Base-by-base conservation (phyloP, 108 stramenopile species). In the Skeletonema costatum region DNA sequence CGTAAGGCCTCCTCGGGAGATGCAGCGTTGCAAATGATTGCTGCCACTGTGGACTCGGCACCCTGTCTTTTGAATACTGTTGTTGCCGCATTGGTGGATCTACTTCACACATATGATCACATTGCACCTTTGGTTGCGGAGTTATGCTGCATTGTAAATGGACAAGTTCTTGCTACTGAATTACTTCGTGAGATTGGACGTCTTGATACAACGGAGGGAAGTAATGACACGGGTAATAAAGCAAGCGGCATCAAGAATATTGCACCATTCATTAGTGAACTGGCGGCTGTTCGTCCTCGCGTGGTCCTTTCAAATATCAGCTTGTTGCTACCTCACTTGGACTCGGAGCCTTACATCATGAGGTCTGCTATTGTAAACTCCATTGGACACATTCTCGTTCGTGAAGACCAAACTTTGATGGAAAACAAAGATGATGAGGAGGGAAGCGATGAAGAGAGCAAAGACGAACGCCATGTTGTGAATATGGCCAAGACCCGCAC, bases 71-170 rank as follows among this genome's bases (percentile, higher is more conserved):
- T 90, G 71, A 85, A 82, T 30, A 92, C 92, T 19, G 79, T 94
- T 36, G 81, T 92, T 33, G 89, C 95, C 19, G 90, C 90, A 16
- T 74, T 96, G 67, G 88, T 96, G 76, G 96, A 96, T 75, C 73
- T 96, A 38, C 75, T 96, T 78, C 90, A 92, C 70, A 91, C 93
- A 0, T 92, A 81, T 70, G 96, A 96, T 69, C 92, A 94, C 74
- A 87, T 93, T 81, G 87, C 95, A 42, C 64, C 87, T 5, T 56
- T 93, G 9, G 88, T 85, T 64, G 92, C 89, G 2, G 89, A 93
- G 68, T 60, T 96, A 30, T 96, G 95, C 58, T 61, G 70, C 58
- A 82, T 89, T 58, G 89, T 88, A 6, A 74, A 85, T 7, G 80
- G 86, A 31, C 87, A 90, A 36, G 70, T 75, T 19, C 70, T 96